These are phyloP conservation scores for sweet orange (Citrus sinensis) DNA, from an alignment of 345 rosid species.

Conservation along the genomic window DNA sequence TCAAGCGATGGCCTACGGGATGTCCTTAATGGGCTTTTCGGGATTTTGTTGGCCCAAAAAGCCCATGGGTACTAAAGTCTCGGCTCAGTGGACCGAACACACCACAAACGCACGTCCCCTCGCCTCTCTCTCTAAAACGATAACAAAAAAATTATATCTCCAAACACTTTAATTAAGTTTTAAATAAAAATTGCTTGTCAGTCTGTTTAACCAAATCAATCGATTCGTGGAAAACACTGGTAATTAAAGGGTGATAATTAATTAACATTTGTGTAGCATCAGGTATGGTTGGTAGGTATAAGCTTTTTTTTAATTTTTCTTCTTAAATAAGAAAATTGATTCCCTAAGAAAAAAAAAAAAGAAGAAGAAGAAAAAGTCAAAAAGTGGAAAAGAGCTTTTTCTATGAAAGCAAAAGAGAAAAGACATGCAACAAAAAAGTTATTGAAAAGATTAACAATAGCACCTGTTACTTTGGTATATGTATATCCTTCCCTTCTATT, in stretches of 20 bases:
- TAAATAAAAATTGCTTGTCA: too few relatives aligned
- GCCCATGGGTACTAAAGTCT: neutral
- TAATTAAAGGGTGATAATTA: neutral
- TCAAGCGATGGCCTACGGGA: neutral
- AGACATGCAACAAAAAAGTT: neutral
- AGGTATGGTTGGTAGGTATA: neutral
- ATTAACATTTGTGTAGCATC: neutral
- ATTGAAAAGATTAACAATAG: neutral
- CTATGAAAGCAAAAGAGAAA: neutral
- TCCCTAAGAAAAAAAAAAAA: neutral
- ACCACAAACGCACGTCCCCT: neutral
- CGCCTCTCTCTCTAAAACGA: too few relatives aligned
- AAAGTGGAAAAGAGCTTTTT: neutral
- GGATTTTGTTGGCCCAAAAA: neutral
- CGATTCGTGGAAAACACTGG: too few relatives aligned
- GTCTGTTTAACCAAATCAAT: too few relatives aligned
- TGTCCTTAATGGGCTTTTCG: neutral
- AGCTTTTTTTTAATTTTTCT: neutral
- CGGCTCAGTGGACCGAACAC: neutral
- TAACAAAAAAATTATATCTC: too few relatives aligned
- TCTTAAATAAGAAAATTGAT: neutral
- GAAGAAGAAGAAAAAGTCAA: neutral
- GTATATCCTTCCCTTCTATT: too few relatives aligned
- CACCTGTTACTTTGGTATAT: too few relatives aligned
- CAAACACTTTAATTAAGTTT: too few relatives aligned